Base-by-base conservation (phyloP, 257 asterid species). In the Gynochthodes officinalis region DNA sequence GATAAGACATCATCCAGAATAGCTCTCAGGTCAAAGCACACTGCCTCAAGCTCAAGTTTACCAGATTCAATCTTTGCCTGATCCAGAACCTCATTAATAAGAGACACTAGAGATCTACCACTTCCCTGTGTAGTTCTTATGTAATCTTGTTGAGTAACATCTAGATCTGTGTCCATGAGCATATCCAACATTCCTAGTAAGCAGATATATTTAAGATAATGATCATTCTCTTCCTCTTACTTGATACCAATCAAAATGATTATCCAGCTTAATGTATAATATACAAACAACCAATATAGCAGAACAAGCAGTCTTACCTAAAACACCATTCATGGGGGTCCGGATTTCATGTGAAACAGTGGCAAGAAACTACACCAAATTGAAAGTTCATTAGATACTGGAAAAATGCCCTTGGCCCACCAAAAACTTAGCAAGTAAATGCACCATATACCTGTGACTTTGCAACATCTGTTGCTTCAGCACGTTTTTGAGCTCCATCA, bases 261-360 rank as follows among this genome's bases (percentile, higher is more conserved):
- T 35, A 79, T 19, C 8, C 39, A 62, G 25, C 43, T 64, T 73
- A 32, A 7, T 12, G 71, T 42, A n/a, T n/a, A 77, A 76, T 32
- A 53, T 58, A 46, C 27, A 25, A n/a, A 42, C 27, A n/a, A 35
- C n/a, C 18, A 33, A 54, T 35, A 67, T 46, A 42, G 49, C 52
- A 27, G n/a, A 67, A 65, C 32, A 63, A 55, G 39, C 21, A 74
- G 55, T 80, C 98, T 67, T 65, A 95, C 99, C 99, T 66, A 95
- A 90, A 80, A 95, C 98, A 59, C 99, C 99, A 42, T 90, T 95
- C 99, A 95, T 95, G 14, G 99, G 99, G 79, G 99, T 95, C 84
- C 99, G 85, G 92, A 95, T 95, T 82, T 95, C 99, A 78, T 95
- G 99, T 25, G 99, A 95, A 81, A 95, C 97, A 0, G 99, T 95